Evolutionary conservation across 108 stramenopile genomes (phyloP).

Genomic region (Cyclotella atomus): DNA sequence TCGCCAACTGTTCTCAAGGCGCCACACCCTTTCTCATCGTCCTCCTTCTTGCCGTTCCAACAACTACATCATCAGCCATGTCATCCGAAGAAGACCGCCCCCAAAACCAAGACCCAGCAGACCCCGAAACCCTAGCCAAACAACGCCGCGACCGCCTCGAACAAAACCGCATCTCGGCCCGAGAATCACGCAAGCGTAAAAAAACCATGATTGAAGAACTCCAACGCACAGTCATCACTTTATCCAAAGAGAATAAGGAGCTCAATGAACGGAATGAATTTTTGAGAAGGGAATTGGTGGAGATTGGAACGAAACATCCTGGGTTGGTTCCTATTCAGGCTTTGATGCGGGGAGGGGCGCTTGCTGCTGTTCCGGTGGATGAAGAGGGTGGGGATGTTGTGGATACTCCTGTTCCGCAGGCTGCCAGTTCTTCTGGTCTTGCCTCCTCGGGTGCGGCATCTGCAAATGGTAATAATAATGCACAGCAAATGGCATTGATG

Average conservation of each 20-base stretch:
- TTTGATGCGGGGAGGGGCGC: conserved; percentile 51
- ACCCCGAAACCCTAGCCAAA: conserved; percentile 47
- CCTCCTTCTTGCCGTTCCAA: no score
- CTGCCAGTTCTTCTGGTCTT: no score
- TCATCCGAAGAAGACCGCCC: not conserved
- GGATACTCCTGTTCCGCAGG: no score
- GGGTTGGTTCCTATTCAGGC: conserved; percentile 76
- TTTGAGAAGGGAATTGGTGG: conserved; percentile 73
- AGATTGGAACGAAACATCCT: conserved; percentile 84
- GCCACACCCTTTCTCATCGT: no score
- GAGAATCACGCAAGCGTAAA: conserved; percentile 88
- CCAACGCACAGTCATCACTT: conserved; percentile 83
- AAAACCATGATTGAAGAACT: conserved; percentile 92
- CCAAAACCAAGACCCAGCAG: conserved; percentile 10
- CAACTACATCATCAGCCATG: not conserved
- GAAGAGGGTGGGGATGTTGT: no score
- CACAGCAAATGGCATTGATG: conserved; percentile 28
- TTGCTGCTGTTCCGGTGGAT: conserved; percentile 26
- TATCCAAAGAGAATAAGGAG: conserved; percentile 86
- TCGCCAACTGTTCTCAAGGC: no score
- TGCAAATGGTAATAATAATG: no score
- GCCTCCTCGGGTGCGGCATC: no score
- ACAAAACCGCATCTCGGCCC: conserved; percentile 88
- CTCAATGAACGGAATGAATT: conserved; percentile 80
- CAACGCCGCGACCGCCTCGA: conserved; percentile 87